Evolutionary conservation across 495 filamentous ascomycete species (phyloP).

Genomic region (Xylaria longipes): DNA sequence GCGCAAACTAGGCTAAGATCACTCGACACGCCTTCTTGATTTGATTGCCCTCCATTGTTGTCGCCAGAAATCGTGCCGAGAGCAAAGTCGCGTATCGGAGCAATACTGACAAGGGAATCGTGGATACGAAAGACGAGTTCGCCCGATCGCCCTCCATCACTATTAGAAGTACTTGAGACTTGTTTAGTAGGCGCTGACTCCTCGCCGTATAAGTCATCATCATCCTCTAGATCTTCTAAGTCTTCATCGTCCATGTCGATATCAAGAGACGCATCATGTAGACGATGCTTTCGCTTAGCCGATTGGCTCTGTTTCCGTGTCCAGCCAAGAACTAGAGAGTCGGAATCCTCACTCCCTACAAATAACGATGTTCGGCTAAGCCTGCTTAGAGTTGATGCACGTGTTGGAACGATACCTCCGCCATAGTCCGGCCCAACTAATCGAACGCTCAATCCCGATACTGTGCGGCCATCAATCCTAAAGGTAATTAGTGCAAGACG

Average conservation of each 20-base stretch:
- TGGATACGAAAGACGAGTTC: conserved; percentile 77
- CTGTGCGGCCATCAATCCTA: conserved; percentile 87
- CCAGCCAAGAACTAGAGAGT: conserved; percentile 85
- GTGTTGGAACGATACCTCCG: conserved; percentile 63
- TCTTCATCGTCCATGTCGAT: conserved; percentile 65
- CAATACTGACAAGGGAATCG: conserved; percentile 77
- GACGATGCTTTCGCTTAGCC: conserved; percentile 57
- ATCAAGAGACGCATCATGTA: conserved; percentile 42
- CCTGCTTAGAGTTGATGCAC: conserved; percentile 70
- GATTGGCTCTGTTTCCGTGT: conserved; percentile 60
- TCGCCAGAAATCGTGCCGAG: conserved; percentile 26
- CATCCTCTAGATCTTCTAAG: conserved; percentile 60
- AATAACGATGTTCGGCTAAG: conserved; percentile 79
- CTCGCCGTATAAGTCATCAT: conserved; percentile 73
- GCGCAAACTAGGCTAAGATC: conserved; percentile 75
- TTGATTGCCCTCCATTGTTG: conserved; percentile 51
- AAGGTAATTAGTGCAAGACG: conserved; percentile 79
- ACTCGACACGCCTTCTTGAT: conserved; percentile 51
- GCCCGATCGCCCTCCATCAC: conserved; percentile 51
- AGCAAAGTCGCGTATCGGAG: conserved; percentile 69
- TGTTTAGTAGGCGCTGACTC: conserved; percentile 51
- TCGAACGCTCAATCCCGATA: conserved; percentile 80
- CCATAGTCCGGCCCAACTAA: conserved; percentile 65
- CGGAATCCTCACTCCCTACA: conserved; percentile 81
- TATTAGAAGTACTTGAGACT: conserved; percentile 26